phyloP scores from a whole-genome alignment of 1,284 basidiomycete genomes.

The Anthracocystis setariae region DNA sequence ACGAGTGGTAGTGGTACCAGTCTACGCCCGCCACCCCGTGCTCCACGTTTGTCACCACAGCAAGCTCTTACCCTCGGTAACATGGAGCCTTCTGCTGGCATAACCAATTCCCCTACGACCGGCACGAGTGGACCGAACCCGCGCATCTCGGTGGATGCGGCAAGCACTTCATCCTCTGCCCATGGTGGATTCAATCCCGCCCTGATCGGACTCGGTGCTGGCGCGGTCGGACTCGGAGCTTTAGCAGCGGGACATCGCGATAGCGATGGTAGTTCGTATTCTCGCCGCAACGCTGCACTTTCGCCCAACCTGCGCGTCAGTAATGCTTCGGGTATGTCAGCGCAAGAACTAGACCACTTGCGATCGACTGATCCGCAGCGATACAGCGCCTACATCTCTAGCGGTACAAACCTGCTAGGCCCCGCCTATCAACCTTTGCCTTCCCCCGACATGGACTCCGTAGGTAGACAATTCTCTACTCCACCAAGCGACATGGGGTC shows the following conservation, averaged over 20 bases:
- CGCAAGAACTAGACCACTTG: slow-evolving; percentile 30
- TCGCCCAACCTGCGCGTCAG: slow-evolving; percentile 11
- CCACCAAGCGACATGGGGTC: slow-evolving; percentile 1
- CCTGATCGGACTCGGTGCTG: slow-evolving; percentile 32
- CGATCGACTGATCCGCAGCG: slow-evolving; percentile 33
- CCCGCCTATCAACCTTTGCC: slow-evolving; percentile 38
- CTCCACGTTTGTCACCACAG: slow-evolving; percentile 21
- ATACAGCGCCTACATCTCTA: slow-evolving; percentile 55
- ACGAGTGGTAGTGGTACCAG: slow-evolving; percentile 34
- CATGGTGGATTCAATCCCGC: slow-evolving; percentile 24
- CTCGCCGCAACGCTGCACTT: slow-evolving; percentile 4
- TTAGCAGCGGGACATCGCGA: slow-evolving; percentile 54
- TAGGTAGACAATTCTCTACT: slow-evolving; percentile 2
- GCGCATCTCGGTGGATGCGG: slow-evolving; percentile 23
- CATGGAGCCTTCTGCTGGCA: slow-evolving; percentile 6
- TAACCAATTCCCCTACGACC: neutral
- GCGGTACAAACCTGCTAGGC: slow-evolving; percentile 44
- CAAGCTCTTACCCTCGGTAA: slow-evolving; percentile 9
- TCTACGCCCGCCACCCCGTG: slow-evolving; percentile 43
- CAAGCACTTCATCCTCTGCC: slow-evolving; percentile 13
- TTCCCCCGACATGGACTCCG: slow-evolving; percentile 16
- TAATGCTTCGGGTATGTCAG: slow-evolving; percentile 22
- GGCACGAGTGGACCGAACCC: neutral
- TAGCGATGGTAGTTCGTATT: slow-evolving; percentile 44
- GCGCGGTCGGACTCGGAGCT: slow-evolving; percentile 37